A percentile compares a stretch with the other conserved stretches of the same genome.
Conservation (phyloP, 2,329 filamentous ascomycete species). For the Ascochyta viciae-villosae region DNA sequence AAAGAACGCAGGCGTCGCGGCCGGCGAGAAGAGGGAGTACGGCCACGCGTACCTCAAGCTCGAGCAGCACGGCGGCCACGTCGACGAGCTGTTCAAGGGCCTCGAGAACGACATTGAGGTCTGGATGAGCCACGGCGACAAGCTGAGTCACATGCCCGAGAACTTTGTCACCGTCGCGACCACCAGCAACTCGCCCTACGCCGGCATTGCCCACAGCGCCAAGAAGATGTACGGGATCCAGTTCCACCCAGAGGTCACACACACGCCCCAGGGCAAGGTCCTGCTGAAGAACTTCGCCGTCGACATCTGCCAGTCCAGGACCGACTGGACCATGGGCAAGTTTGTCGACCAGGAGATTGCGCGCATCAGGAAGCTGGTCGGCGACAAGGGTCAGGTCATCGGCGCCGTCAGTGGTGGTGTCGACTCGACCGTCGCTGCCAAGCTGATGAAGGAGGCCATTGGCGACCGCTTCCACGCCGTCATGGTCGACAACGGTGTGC, state of each 20-base stretch:
- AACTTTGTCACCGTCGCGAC: constrained; percentile 77
- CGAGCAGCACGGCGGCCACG: constrained; percentile 63
- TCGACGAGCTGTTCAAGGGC: constrained; percentile 80
- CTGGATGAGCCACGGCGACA: constrained; percentile 91
- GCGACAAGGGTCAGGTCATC: constrained; percentile 81
- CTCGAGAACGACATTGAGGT: constrained; percentile 74
- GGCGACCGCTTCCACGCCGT: constrained; percentile 84
- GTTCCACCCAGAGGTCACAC: constrained; percentile 86
- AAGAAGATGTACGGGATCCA: constrained; percentile 83
- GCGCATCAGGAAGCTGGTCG: constrained; percentile 82
- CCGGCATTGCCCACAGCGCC: constrained; percentile 75
- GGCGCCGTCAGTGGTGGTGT: constrained; percentile 84
- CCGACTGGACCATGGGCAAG: constrained; percentile 84
- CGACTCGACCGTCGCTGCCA: constrained; percentile 86
- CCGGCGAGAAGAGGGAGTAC: constrained; percentile 73
- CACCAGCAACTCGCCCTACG: constrained; percentile 78
- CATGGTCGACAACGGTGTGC: constrained; percentile 83
- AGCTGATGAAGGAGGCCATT: constrained; percentile 86
- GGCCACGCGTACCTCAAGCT: constrained; percentile 73
- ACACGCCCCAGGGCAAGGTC: constrained; percentile 72
- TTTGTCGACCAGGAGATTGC: constrained; percentile 83
- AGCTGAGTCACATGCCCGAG: constrained; percentile 76
- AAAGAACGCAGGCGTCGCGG: constrained; percentile 66
- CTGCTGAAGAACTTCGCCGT: constrained; percentile 85
- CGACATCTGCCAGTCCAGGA: constrained; percentile 76